Evolutionary conservation across 2,329 filamentous ascomycete genomes (phyloP).

Genomic region (Pseudopithomyces maydicus): DNA sequence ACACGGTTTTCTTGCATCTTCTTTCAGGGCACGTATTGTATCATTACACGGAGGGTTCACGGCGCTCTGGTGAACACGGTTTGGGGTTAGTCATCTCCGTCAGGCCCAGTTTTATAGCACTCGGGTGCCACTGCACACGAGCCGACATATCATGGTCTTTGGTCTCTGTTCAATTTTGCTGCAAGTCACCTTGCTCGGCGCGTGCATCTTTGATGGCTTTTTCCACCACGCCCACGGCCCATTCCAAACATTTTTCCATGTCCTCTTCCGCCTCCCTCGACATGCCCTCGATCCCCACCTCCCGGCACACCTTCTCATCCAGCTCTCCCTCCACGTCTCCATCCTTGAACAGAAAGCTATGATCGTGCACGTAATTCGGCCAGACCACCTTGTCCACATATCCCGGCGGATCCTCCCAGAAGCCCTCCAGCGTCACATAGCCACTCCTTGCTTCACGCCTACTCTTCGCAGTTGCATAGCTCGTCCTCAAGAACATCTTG

Average conservation of each 20-base stretch:
- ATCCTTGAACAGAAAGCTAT: constrained; percentile 77
- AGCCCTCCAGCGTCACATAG: constrained; percentile 81
- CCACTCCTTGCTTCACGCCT: constrained; percentile 72
- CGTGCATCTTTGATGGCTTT: constrained; percentile 18
- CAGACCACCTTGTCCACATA: constrained; percentile 96
- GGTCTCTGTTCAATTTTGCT: too few species aligned
- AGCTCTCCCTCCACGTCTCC: constrained; percentile 68
- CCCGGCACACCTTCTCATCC: constrained; percentile 47
- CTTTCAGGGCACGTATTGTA: constrained; percentile 12
- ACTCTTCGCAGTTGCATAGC: constrained; percentile 64
- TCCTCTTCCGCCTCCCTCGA: constrained; percentile 41
- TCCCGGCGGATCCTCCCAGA: constrained; percentile 92
- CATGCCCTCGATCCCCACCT: constrained; percentile 44
- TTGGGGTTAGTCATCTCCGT: constrained; percentile 3
- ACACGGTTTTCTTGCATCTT: constrained; percentile 1
- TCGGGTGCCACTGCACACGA: background rate
- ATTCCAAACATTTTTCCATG: constrained; percentile 38
- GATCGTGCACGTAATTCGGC: constrained; percentile 87
- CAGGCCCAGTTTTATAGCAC: background rate
- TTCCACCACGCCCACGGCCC: constrained; percentile 34
- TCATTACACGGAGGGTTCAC: constrained; percentile 16
- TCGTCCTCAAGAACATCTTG: constrained; percentile 76
- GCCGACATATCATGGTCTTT: background rate
- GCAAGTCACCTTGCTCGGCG: background rate
- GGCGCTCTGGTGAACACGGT: constrained; percentile 11